Conservation (phyloP, 2,329 filamentous ascomycete genomes). For the Penicillium expansum region DNA sequence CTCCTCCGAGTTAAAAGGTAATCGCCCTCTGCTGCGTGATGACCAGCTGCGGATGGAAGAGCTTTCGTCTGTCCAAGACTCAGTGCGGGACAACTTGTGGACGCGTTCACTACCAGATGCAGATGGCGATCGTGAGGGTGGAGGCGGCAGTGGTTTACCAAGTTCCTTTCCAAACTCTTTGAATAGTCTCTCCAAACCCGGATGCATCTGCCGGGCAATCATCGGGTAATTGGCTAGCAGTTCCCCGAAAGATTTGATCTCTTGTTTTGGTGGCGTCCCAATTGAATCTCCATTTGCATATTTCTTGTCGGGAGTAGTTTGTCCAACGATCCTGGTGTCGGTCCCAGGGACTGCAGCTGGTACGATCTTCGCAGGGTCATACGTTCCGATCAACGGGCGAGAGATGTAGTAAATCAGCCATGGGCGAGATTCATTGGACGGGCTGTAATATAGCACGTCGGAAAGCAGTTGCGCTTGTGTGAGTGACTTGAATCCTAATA, state of each 20-base stretch:
- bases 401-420: slow-evolving; percentile 98
- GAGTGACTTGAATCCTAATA: slow-evolving; percentile 79
- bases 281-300: slow-evolving; percentile 32
- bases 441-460: slow-evolving; percentile 84
- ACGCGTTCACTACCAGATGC: slow-evolving; percentile 50
- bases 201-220: slow-evolving; percentile 95
- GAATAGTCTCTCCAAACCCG: slow-evolving; percentile 83
- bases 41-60: slow-evolving; percentile 36
- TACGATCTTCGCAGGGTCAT: slow-evolving; percentile 70
- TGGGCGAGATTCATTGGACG: slow-evolving; percentile 82
- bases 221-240: slow-evolving; percentile 88
- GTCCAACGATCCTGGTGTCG: slow-evolving; percentile 30
- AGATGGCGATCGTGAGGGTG: slow-evolving; percentile 54
- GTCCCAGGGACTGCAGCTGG: slow-evolving; percentile 59
- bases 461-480: slow-evolving; percentile 83
- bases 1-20: slow-evolving; percentile 60
- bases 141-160: slow-evolving; percentile 77
- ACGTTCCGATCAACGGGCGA: slow-evolving; percentile 76
- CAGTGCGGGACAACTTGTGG: slow-evolving; percentile 23
- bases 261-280: slow-evolving; percentile 65
- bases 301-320: slow-evolving; percentile 23
- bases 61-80: slow-evolving; percentile 40
- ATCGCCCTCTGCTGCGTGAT: slow-evolving; percentile 34
- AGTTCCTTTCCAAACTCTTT: slow-evolving; percentile 83
- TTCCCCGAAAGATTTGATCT: slow-evolving; percentile 86